Percentiles rank a stretch among this genome's conserved stretches.
Evolutionary conservation across 352 stramenopile genomes (phyloP).

Genomic region (Globisporangium viniferum): DNA sequence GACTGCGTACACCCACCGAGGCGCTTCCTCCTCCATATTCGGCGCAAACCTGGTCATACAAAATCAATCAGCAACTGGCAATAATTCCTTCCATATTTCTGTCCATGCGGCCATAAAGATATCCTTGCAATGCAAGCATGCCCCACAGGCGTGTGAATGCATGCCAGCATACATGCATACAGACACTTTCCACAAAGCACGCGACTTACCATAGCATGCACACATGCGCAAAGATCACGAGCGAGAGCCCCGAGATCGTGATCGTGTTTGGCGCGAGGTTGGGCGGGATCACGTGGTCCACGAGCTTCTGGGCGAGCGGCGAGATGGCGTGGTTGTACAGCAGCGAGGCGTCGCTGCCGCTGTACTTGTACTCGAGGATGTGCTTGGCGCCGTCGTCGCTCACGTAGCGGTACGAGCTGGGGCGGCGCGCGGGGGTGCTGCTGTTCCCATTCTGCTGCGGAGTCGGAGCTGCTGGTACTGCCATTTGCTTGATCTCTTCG

Average conservation of each 20-base stretch:
- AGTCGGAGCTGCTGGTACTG: not conserved
- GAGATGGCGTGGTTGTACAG: conserved; percentile 85
- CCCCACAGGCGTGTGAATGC: not conserved
- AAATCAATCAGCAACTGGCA: not conserved
- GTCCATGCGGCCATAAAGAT: not conserved
- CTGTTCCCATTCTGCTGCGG: not conserved
- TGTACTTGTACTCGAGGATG: conserved; percentile 83
- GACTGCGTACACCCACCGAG: conserved; percentile 69
- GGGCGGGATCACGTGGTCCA: conserved; percentile 69
- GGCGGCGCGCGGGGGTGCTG: conserved; percentile 2
- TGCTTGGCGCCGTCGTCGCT: conserved; percentile 63
- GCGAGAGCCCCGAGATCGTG: conserved; percentile 68
- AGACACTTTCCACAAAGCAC: not conserved
- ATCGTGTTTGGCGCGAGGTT: conserved; percentile 79
- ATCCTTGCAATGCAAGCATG: not conserved
- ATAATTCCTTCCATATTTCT: not conserved
- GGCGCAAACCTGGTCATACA: conserved; percentile 52
- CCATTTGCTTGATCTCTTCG: not conserved
- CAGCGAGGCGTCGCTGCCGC: conserved; percentile 75
- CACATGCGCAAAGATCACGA: conserved; percentile 71
- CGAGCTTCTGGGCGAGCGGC: conserved; percentile 67
- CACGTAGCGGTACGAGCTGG: conserved; percentile 56
- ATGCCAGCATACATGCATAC: not conserved
- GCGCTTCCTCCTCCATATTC: conserved; percentile 82
- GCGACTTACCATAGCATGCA: conserved; percentile 62